Conservation (phyloP, 176 grass and related monocot species). For the Eremochloa ophiuroides region DNA sequence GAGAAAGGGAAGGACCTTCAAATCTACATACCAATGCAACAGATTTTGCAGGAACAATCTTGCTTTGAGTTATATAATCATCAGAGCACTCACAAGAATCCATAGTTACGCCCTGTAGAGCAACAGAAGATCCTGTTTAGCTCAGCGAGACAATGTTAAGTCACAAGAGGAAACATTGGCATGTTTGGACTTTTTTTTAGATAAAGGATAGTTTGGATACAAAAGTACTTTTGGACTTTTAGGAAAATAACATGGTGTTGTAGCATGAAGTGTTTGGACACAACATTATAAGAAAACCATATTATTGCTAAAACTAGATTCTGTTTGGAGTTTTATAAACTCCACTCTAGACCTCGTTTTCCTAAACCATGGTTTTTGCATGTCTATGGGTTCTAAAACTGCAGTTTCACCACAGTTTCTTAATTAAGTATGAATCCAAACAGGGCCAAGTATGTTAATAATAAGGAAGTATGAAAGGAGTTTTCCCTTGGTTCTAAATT, state of each 20-base stretch:
- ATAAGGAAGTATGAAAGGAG: background rate
- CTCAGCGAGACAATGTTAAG: background rate
- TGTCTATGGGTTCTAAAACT: background rate
- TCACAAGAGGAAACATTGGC: background rate
- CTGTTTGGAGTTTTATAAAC: background rate
- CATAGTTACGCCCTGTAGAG: background rate
- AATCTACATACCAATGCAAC: conserved; percentile 4
- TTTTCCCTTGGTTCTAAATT: too few species aligned
- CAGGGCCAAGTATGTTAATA: background rate
- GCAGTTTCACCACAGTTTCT: background rate
- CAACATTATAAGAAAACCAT: background rate
- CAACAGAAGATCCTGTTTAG: background rate
- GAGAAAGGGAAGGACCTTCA: background rate
- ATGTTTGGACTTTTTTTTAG: too few species aligned
- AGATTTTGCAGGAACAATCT: background rate
- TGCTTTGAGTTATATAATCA: background rate
- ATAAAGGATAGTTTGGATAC: too few species aligned
- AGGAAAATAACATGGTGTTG: background rate
- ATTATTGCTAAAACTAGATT: background rate
- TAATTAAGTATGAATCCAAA: background rate
- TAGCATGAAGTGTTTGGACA: background rate
- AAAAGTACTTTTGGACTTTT: background rate
- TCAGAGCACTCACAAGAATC: conserved; percentile 14
- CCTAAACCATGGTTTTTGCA: background rate
- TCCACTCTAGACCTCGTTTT: background rate